These are phyloP conservation scores for Brasenia schreberi DNA, from an alignment of 164 flowering plant species.

Conservation along the genomic window DNA sequence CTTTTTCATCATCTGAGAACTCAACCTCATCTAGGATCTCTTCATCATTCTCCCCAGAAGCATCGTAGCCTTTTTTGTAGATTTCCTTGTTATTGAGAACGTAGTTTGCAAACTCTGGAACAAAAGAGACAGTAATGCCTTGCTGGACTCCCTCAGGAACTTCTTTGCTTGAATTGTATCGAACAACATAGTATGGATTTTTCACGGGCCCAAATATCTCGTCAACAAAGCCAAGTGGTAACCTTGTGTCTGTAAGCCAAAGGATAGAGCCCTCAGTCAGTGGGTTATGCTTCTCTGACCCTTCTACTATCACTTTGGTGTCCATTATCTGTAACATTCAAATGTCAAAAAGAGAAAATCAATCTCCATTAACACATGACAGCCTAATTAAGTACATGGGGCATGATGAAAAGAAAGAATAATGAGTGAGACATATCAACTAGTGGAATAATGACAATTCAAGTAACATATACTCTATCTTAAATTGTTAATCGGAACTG, in stretches of 20 bases:
- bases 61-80: slow-evolving; percentile 86
- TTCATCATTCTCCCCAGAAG: slow-evolving; percentile 89
- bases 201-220: slow-evolving; percentile 95
- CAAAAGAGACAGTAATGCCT: slow-evolving; percentile 64
- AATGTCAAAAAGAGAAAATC: not conserved
- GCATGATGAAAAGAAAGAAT: too few species aligned
- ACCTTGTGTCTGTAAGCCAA: slow-evolving; percentile 67
- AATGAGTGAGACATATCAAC: too few species aligned
- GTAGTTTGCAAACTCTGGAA: slow-evolving; percentile 66
- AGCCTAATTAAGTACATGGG: too few species aligned
- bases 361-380: not conserved
- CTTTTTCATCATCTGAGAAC: slow-evolving; percentile 96
- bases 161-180: slow-evolving; percentile 74
- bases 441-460: too few species aligned
- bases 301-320: slow-evolving; percentile 79
- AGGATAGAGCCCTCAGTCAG: slow-evolving; percentile 90
- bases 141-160: slow-evolving; percentile 50
- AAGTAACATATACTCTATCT: not conserved
- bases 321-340: slow-evolving; percentile 40
- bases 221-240: slow-evolving; percentile 69
- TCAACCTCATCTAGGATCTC: slow-evolving; percentile 63
- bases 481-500: not conserved
- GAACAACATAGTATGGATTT: slow-evolving; percentile 70
- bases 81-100: slow-evolving; percentile 57
- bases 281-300: slow-evolving; percentile 76